Evolutionary conservation across 2,329 filamentous ascomycete genomes (phyloP).

Genomic region (Ophiostoma triangulosporum): DNA sequence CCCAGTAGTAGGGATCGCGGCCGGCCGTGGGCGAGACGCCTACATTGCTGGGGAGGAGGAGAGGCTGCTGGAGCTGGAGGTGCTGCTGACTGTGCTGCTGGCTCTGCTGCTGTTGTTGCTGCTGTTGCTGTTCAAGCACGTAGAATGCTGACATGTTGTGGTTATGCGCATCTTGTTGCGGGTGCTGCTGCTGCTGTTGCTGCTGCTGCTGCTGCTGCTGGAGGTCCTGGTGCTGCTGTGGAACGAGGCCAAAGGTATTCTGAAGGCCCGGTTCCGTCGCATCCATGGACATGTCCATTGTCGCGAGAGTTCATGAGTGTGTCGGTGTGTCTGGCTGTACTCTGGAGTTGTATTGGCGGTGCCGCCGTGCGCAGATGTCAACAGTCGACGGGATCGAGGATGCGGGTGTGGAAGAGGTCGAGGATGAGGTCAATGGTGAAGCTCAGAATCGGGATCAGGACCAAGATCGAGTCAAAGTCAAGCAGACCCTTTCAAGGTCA

Average conservation of each 20-base stretch:
- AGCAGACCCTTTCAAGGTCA: neutral
- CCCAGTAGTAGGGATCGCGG: slow-evolving; percentile 10
- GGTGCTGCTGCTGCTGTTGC: neutral
- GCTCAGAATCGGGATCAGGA: neutral
- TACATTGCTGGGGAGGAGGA: neutral
- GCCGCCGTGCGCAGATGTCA: neutral
- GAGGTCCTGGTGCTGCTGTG: neutral
- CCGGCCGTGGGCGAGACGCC: neutral
- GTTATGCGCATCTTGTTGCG: neutral
- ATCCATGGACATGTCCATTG: slow-evolving; percentile 8
- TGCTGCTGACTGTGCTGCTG: neutral
- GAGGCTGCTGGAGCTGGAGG: neutral
- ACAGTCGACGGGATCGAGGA: no score
- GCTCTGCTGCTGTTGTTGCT: slow-evolving; percentile 1
- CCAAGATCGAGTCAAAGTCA: neutral
- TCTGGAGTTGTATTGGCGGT: neutral
- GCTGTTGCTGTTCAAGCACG: slow-evolving; percentile 1
- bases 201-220: neutral
- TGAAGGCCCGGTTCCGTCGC: slow-evolving; percentile 3
- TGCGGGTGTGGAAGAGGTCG: neutral
- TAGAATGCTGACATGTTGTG: neutral
- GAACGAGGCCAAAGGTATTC: slow-evolving; percentile 4
- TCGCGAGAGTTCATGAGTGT: neutral
- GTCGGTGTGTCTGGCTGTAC: neutral
- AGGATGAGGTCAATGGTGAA: neutral